Conservation (phyloP, 139 green algal genomes). For the Volvox reticuliferus region DNA sequence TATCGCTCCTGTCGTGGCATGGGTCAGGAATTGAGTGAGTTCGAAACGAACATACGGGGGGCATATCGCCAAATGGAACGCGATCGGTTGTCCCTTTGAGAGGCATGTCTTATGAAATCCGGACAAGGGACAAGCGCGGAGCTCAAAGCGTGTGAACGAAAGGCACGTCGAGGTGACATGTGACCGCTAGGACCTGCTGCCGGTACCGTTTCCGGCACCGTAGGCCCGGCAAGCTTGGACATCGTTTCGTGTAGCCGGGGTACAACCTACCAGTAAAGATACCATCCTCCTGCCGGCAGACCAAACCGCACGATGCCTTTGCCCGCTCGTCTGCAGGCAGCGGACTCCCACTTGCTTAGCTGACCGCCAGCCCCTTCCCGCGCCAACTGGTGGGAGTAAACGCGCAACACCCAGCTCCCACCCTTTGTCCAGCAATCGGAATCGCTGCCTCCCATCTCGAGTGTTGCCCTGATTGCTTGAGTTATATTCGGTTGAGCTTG, state of each 20-base stretch:
- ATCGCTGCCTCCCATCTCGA: background rate
- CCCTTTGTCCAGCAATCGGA: conserved; percentile 22
- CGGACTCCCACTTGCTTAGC: background rate
- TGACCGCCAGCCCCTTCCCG: conserved; percentile 4
- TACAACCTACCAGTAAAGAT: conserved; percentile 37
- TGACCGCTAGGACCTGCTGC: no score
- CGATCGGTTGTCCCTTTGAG: no score
- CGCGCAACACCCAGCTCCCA: background rate
- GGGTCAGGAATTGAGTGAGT: no score
- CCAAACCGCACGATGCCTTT: conserved; percentile 53
- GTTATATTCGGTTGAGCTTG: background rate
- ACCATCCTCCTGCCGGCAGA: conserved; percentile 34
- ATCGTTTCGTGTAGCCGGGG: background rate
- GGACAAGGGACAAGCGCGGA: no score
- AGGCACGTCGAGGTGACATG: no score
- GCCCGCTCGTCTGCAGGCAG: background rate
- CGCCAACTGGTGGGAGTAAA: background rate
- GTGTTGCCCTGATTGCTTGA: background rate
- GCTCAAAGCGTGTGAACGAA: no score
- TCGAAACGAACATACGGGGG: no score
- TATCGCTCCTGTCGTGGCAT: conserved; percentile 39
- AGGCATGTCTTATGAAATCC: no score
- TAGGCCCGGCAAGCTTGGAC: no score
- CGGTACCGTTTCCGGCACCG: no score
- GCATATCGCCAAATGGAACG: no score